These are phyloP conservation scores for Termitomyces sp. DNA, from an alignment of 768 basidiomycete species.

Conservation along the genomic window DNA sequence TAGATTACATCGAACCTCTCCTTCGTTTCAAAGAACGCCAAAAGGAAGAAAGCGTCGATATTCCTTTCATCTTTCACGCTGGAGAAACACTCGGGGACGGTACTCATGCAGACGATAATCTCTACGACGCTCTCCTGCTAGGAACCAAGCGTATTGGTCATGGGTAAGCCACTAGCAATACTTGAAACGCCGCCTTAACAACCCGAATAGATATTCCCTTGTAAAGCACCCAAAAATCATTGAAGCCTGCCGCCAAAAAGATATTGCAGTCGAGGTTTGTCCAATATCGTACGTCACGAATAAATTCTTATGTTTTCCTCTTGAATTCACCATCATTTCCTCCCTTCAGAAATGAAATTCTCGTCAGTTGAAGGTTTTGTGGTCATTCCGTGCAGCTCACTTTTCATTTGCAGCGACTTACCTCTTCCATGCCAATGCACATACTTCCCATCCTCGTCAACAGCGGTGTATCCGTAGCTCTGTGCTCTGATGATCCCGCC, in stretches of 20 bases:
- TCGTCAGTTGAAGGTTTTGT: constrained; percentile 34
- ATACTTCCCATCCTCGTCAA: constrained; percentile 71
- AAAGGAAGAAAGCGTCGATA: constrained; percentile 53
- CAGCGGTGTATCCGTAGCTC: constrained; percentile 66
- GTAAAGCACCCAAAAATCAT: constrained; percentile 74
- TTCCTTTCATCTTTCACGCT: constrained; percentile 79
- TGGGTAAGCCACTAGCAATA: constrained; percentile 42
- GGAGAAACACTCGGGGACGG: constrained; percentile 83
- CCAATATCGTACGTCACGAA: constrained; percentile 66
- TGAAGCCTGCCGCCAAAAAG: constrained; percentile 57
- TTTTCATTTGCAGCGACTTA: constrained; percentile 47
- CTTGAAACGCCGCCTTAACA: neutral
- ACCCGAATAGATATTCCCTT: constrained; percentile 56
- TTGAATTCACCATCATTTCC: neutral
- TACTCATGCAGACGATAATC: constrained; percentile 61
- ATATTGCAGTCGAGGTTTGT: constrained; percentile 71
- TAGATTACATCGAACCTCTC: constrained; percentile 59
- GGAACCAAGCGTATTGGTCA: constrained; percentile 82
- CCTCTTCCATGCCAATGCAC: constrained; percentile 79
- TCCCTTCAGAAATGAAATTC: constrained; percentile 71
- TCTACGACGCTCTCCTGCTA: constrained; percentile 76
- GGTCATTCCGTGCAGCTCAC: neutral
- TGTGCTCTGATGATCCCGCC: constrained; percentile 75
- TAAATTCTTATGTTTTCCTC: neutral
- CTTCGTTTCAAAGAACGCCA: constrained; percentile 55